Evolutionary conservation across 192 early-diverging fungal species (phyloP), one percentile per base, ranked within the genome.

Genomic region (Chytriomyces confervae): DNA sequence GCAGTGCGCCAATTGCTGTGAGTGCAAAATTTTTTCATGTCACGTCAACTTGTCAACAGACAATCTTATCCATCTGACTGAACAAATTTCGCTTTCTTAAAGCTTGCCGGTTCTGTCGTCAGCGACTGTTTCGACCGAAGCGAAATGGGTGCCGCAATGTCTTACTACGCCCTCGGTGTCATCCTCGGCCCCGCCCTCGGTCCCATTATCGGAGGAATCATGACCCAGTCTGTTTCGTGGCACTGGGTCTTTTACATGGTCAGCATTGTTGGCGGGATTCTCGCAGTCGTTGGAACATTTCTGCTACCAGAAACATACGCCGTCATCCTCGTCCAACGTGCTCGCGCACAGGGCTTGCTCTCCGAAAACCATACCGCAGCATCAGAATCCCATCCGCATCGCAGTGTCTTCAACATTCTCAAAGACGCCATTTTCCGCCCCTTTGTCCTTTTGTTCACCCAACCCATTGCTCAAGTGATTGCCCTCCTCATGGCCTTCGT

Each of bases 241-340:
- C 84, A 84, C 18, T 87, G 84, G 84, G 77, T 88, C 13, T 92
- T 91, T 67, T 90, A 88, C 81, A 79, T 90, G 20, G 82, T 86
- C 43, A 61, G 84, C 2, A 91, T 91, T n/a, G 79, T 88, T 64
- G 82, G 85, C 61, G 91, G 86, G 0, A 51, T 81, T 11, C 72
- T 90, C 67, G 60, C 80, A 27, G 50, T 87, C 16, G 43, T 85
- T 16, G 81, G 80, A 0, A 72, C 83, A n/a, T 81, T 90, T 72
- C 82, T 88, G 23, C 62, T 90, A 62, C 88, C 91, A 10, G 91
- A 92, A 76, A 92, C 91, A 18, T 69, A 69, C 48, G 67, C 44
- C 36, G 36, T 46, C 0, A 13, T 47, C 16, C 16, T 69, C 3
- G 47, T 47, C 9, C 47, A 11, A 20, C 53, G 53, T 57, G 53